Evolutionary conservation across 1,284 basidiomycete genomes (phyloP).

Genomic region (Acaromyces ingoldii): DNA sequence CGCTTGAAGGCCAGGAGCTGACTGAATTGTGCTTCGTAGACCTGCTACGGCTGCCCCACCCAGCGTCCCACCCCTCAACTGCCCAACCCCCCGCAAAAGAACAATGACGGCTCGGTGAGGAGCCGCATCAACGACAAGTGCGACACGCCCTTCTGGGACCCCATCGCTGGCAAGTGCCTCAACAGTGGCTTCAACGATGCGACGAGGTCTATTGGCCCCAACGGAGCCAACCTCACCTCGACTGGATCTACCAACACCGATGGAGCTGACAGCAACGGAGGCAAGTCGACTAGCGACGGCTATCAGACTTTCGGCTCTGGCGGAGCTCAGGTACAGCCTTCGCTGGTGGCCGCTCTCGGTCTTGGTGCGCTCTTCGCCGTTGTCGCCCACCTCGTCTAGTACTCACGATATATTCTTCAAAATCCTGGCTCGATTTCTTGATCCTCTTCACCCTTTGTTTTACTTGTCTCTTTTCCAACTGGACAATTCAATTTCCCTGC

Average conservation of each 20-base stretch:
- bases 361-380: no score
- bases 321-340: not conserved
- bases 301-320: not conserved
- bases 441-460: no score
- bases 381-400: no score
- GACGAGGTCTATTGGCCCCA: conserved; percentile 31
- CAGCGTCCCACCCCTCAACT: conserved; percentile 36
- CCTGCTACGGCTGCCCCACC: conserved; percentile 43
- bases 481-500: no score
- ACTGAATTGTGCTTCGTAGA: conserved; percentile 16
- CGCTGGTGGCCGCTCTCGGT: no score
- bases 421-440: no score
- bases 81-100: conserved; percentile 42
- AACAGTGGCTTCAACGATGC: conserved; percentile 31
- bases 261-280: not conserved
- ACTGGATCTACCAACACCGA: not conserved
- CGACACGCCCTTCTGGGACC: conserved; percentile 45
- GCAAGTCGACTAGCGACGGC: not conserved
- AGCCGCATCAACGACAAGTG: conserved; percentile 34
- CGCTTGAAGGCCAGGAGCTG: not conserved
- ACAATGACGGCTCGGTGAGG: conserved; percentile 35
- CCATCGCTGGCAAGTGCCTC: conserved; percentile 37
- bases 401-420: no score
- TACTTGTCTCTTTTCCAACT: no score
- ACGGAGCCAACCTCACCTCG: conserved; percentile 3